A percentile compares a stretch with the other conserved stretches of the same genome.
Conservation (phyloP, 495 filamentous ascomycete genomes). For the Aspergillus ostianus region DNA sequence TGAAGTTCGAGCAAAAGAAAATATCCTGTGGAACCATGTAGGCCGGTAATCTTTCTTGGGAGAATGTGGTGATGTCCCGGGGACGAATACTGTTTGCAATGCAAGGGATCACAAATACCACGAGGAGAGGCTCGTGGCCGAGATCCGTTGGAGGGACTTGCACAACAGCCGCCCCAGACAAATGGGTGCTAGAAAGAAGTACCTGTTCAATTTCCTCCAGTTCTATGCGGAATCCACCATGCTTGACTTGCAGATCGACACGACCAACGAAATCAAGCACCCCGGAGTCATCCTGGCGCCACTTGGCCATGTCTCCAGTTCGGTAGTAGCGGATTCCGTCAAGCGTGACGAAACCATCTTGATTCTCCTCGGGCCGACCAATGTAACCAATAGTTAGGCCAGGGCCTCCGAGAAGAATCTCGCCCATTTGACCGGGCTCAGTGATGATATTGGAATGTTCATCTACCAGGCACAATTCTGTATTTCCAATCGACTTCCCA, state of each 20-base stretch:
- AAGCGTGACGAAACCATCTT: background rate
- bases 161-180: background rate
- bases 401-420: background rate
- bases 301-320: background rate
- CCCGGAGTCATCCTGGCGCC: background rate
- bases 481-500: background rate
- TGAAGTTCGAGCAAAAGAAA: background rate
- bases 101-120: background rate
- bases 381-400: background rate
- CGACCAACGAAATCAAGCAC: background rate
- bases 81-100: background rate
- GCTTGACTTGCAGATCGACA: background rate
- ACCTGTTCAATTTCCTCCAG: background rate
- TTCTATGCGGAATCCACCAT: background rate
- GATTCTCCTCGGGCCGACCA: background rate
- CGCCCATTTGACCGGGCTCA: background rate
- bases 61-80: background rate
- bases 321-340: background rate
- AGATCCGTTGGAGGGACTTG: background rate
- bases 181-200: background rate
- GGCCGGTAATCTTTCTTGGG: background rate
- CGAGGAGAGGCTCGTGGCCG: background rate
- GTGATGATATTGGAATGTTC: background rate
- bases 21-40: background rate
- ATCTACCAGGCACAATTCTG: background rate